Conservation (phyloP, 2,329 filamentous ascomycete species). For the Penicillium sp. region DNA sequence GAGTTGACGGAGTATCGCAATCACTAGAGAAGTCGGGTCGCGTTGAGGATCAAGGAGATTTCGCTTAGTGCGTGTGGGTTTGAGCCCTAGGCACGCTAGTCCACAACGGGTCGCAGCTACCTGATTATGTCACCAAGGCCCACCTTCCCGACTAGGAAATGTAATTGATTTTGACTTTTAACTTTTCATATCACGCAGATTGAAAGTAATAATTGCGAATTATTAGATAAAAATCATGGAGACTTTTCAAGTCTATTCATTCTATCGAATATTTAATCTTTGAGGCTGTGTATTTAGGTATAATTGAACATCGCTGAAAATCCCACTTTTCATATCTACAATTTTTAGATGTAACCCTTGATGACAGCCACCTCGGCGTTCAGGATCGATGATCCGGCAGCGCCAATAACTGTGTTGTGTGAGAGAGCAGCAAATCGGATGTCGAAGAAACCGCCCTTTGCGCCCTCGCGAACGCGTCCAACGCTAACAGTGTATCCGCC, state of each 20-base stretch:
- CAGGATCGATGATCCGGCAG: slow-evolving; percentile 91
- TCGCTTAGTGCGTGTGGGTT: slow-evolving; percentile 36
- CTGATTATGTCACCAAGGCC: slow-evolving; percentile 2
- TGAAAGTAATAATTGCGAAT: neutral
- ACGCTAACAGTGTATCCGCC: slow-evolving; percentile 89
- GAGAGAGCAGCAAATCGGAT: slow-evolving; percentile 92
- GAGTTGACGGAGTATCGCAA: slow-evolving; percentile 40
- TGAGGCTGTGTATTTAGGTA: neutral
- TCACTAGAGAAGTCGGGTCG: slow-evolving; percentile 17
- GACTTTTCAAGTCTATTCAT: neutral
- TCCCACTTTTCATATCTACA: slow-evolving; percentile 18
- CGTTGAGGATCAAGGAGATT: slow-evolving; percentile 20
- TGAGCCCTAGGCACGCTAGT: slow-evolving; percentile 34
- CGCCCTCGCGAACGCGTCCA: slow-evolving; percentile 80
- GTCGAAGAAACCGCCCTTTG: slow-evolving; percentile 80
- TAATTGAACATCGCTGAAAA: slow-evolving; percentile 21
- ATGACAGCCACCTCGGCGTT: slow-evolving; percentile 91
- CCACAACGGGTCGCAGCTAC: slow-evolving; percentile 15
- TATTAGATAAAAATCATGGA: neutral
- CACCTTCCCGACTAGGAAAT: slow-evolving; percentile 11
- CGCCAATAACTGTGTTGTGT: slow-evolving; percentile 90
- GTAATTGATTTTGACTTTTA: slow-evolving; percentile 1
- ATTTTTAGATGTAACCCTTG: slow-evolving; percentile 72
- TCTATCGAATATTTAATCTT: neutral
- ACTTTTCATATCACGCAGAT: neutral